Conservation (phyloP, 1,284 basidiomycete genomes). For the Boletellus deceptivus region DNA sequence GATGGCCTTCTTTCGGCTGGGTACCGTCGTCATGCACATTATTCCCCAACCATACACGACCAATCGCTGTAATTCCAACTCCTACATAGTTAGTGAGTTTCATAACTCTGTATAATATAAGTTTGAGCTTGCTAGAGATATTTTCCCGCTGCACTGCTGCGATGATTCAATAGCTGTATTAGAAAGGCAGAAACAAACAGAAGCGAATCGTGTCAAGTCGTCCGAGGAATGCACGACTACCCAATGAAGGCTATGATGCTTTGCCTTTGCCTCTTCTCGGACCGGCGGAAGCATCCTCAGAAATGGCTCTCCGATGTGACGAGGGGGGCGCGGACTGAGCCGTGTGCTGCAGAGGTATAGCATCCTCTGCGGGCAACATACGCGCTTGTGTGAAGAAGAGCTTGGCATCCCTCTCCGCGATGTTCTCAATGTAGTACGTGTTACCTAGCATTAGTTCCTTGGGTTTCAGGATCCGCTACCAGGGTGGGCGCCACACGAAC, state of each 20-base stretch:
- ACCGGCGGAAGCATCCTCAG: constrained; percentile 23
- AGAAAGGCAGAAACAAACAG: constrained; percentile 1
- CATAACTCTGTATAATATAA: constrained; percentile 22
- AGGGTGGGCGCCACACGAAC: constrained; percentile 40
- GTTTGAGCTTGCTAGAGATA: neutral
- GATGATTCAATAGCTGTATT: neutral
- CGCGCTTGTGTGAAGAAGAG: constrained; percentile 94
- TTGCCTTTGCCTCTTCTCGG: constrained; percentile 20
- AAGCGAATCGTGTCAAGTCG: neutral
- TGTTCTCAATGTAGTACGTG: constrained; percentile 87
- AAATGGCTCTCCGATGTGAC: constrained; percentile 32
- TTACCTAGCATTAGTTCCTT: constrained; percentile 58
- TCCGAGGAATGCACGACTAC: neutral
- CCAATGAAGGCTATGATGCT: constrained; percentile 7
- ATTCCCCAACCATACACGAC: constrained; percentile 19
- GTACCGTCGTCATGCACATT: constrained; percentile 22
- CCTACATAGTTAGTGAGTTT: constrained; percentile 13
- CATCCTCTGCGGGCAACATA: constrained; percentile 46
- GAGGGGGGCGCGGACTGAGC: constrained; percentile 33
- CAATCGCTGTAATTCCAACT: constrained; percentile 12
- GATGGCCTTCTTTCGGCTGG: neutral
- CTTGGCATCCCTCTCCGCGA: constrained; percentile 74
- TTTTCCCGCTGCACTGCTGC: neutral
- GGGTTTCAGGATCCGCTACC: neutral
- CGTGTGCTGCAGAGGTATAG: constrained; percentile 19